Conservation (phyloP, 306 rosid genomes). For the Dalbergia cochinchinensis region DNA sequence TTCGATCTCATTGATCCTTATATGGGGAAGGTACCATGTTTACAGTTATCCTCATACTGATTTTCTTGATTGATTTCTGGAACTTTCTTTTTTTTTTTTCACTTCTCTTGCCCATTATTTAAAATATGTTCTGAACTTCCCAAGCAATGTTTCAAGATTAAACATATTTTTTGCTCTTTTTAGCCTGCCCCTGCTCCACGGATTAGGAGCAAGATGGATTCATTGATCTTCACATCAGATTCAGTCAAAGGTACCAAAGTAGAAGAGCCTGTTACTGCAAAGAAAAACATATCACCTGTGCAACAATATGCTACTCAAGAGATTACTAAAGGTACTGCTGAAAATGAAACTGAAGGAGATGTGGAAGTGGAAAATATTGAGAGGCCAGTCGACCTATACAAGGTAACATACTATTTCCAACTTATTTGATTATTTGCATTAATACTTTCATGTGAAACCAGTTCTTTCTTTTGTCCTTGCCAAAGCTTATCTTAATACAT, state of each 20-base stretch:
- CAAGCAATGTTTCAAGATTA: background rate
- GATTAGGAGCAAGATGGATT: conserved; percentile 82
- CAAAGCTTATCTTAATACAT: conserved; percentile 30
- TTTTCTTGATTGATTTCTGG: background rate
- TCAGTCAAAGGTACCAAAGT: conserved; percentile 63
- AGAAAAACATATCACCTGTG: conserved; percentile 44
- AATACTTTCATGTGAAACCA: conserved; percentile 26
- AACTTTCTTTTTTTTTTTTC: conserved; percentile 26
- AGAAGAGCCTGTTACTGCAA: conserved; percentile 58
- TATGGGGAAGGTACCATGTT: conserved; percentile 87
- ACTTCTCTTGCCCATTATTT: conserved; percentile 15
- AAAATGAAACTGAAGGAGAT: conserved; percentile 61
- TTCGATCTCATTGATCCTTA: conserved; percentile 96
- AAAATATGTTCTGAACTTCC: conserved; percentile 17
- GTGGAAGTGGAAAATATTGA: conserved; percentile 86
- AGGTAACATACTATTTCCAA: conserved; percentile 59
- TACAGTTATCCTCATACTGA: background rate
- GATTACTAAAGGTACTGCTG: conserved; percentile 46
- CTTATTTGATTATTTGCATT: background rate
- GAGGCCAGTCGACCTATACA: conserved; percentile 96
- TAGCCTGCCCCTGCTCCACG: conserved; percentile 97
- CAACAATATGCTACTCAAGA: conserved; percentile 57
- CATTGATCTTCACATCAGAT: conserved; percentile 86
- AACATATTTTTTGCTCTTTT: conserved; percentile 41
- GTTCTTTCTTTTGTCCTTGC: conserved; percentile 21